Percentiles rank a stretch among this genome's conserved stretches.
These are phyloP conservation scores for Mortierella sp. DNA, from an alignment of 371 early-diverging fungal genomes.

Conservation along the genomic window DNA sequence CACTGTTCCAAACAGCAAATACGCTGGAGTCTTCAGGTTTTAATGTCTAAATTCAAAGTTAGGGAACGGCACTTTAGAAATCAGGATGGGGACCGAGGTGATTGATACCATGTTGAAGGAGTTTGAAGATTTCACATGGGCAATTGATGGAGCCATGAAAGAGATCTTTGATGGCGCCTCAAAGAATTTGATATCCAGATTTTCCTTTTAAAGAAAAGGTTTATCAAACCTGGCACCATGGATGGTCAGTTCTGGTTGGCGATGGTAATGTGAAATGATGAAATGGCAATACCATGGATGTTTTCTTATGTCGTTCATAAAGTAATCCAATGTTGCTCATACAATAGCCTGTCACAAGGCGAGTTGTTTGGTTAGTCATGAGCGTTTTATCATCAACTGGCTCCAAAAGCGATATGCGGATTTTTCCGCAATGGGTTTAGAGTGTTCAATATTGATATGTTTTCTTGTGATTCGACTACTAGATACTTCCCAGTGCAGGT, in stretches of 20 bases:
- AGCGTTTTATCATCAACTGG: too few species aligned
- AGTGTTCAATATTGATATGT: neutral
- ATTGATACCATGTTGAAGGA: slow-evolving; percentile 6
- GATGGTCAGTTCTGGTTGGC: neutral
- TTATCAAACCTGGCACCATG: slow-evolving; percentile 3
- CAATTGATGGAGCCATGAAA: neutral
- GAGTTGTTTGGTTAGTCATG: too few species aligned
- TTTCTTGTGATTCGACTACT: neutral
- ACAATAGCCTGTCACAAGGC: slow-evolving; percentile 14
- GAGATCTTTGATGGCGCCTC: neutral
- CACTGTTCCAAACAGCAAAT: neutral
- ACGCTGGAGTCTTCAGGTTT: neutral
- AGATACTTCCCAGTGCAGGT: slow-evolving; percentile 11
- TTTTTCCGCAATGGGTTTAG: neutral
- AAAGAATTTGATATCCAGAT: slow-evolving; percentile 2
- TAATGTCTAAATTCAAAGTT: neutral
- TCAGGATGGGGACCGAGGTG: slow-evolving; percentile 3
- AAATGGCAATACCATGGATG: neutral
- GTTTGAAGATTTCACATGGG: neutral
- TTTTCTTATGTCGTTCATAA: too few species aligned
- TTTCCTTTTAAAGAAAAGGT: slow-evolving; percentile 7
- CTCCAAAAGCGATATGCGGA: too few species aligned
- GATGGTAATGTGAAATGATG: neutral
- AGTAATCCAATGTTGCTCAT: neutral
- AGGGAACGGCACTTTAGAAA: neutral